Evolutionary conservation across 2,329 filamentous ascomycete species (phyloP), one percentile per base, ranked within the genome.

Genomic region (Epichloe uncinata): DNA sequence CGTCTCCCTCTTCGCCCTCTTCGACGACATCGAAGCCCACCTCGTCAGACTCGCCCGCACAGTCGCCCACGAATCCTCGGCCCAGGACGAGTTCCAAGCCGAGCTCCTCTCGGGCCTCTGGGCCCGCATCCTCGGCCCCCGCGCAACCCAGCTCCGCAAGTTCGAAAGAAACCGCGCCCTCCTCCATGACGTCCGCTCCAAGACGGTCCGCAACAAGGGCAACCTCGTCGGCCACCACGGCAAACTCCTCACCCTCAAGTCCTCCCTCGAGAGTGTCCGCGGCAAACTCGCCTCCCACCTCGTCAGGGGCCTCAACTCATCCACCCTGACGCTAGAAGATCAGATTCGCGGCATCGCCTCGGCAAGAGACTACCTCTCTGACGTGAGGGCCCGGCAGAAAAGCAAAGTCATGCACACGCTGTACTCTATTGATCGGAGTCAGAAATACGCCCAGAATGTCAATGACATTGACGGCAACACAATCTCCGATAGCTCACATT

Each of bases 151-250:
- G 56, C 74, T 95, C n/a, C 79, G 81, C 62, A 96, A 96, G 66
- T 96, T 89, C 66, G 88, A 95, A 65, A 87, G 86, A 68, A 97
- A 97, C 72, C 84, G 84, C 54, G 75, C 81, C 46, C 74, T 96
- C 1, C 78, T 97, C 22, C 78, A 76, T 46, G 84, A 84, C 56
- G 84, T 97, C 50, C 82, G 89, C 54, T 79, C 84, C 52, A 85
- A 85, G 59, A 95, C 90, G 1, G 81, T 95, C 22, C 79, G 81
- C 53, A 95, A 96, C 70, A 96, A 96, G 68, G 80, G 82, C 55
- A 77, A 94, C 36, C 76, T 97, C 8, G 81, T 93, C 55, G 85
- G 89, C 59, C 90, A 96, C 66, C 93, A 94, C 59, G 81, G 85
- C 53, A 84, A 86, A 54, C 77, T 97, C 38, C 74, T 93, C 49